These are phyloP conservation scores for Euphorbia lathyris DNA, from an alignment of 345 rosid species.

Conservation along the genomic window DNA sequence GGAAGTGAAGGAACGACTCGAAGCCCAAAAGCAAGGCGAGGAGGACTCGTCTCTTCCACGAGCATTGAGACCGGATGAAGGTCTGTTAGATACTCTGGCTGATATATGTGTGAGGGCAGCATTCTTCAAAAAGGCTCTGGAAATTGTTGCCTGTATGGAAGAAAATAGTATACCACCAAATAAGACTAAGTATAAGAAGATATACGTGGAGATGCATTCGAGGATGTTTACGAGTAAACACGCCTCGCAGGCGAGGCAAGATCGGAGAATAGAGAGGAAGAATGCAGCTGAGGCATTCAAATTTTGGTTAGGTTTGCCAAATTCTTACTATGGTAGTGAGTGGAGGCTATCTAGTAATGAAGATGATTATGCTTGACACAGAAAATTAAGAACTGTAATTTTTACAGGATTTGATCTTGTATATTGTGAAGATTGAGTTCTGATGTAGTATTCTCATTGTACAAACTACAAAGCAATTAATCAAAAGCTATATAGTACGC, in stretches of 20 bases:
- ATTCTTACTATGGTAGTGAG: constrained; percentile 83
- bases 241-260: constrained; percentile 83
- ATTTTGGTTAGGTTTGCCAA: constrained; percentile 94
- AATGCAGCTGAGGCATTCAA: constrained; percentile 96
- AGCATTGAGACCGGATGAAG: constrained; percentile 67
- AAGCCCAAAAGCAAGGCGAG: constrained; percentile 29
- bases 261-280: constrained; percentile 71
- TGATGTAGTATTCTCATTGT: not conserved
- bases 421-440: constrained; percentile 1
- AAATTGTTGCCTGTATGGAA: constrained; percentile 91
- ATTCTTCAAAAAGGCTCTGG: constrained; percentile 83
- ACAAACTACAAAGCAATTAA: not conserved
- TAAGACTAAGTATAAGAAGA: constrained; percentile 80
- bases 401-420: not conserved
- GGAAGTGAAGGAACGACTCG: constrained; percentile 70
- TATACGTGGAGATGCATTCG: constrained; percentile 92
- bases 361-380: constrained; percentile 15
- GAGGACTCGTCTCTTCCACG: constrained; percentile 37
- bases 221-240: constrained; percentile 96
- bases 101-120: constrained; percentile 92
- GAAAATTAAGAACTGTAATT: constrained; percentile 1
- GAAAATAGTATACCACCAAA: constrained; percentile 82
- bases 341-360: constrained; percentile 52
- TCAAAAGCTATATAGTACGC: too few species aligned
- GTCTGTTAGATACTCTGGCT: constrained; percentile 64